Conservation (phyloP, 352 stramenopile genomes). For the Peronospora farinosa region DNA sequence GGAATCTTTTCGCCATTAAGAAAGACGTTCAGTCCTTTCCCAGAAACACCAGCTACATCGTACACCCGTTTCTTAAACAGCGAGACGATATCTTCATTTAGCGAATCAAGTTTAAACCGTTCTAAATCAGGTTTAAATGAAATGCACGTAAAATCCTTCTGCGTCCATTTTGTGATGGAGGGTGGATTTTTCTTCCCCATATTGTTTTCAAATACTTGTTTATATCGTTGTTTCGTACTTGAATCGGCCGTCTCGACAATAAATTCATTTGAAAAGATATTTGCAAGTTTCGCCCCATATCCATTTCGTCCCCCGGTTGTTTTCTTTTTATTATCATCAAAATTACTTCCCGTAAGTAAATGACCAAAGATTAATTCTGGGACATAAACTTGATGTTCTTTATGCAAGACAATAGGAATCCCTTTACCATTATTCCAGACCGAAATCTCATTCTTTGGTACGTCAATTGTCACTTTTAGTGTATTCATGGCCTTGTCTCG, state of each 20-base stretch:
- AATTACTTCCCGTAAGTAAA: conserved; percentile 97
- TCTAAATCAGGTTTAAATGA: conserved; percentile 94
- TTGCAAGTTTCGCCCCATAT: conserved; percentile 98
- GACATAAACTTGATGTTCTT: conserved; percentile 96
- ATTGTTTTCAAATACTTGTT: conserved; percentile 88
- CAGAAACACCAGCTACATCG: conserved; percentile 93
- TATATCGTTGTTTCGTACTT: conserved; percentile 90
- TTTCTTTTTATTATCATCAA: conserved; percentile 96
- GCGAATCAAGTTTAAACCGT: conserved; percentile 87
- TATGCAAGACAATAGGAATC: conserved; percentile 95
- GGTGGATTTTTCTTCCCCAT: conserved; percentile 90
- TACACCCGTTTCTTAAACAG: conserved; percentile 96
- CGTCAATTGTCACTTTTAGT: conserved; percentile 92
- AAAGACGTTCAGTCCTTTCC: conserved; percentile 88
- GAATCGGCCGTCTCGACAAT: conserved; percentile 96
- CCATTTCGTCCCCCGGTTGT: conserved; percentile 93
- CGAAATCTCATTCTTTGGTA: conserved; percentile 88
- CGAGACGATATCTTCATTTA: conserved; percentile 92
- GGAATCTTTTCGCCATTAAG: conserved; percentile 92
- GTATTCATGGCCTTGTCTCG: conserved; percentile 93
- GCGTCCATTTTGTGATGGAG: conserved; percentile 75
- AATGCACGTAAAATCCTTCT: conserved; percentile 93
- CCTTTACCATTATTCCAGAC: conserved; percentile 97
- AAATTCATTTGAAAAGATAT: conserved; percentile 99
- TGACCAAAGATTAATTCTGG: conserved; percentile 97